Evolutionary conservation across 2,329 filamentous ascomycete species (phyloP), one percentile per base, ranked within the genome.

Genomic region (Ceratocystis lukuohia): DNA sequence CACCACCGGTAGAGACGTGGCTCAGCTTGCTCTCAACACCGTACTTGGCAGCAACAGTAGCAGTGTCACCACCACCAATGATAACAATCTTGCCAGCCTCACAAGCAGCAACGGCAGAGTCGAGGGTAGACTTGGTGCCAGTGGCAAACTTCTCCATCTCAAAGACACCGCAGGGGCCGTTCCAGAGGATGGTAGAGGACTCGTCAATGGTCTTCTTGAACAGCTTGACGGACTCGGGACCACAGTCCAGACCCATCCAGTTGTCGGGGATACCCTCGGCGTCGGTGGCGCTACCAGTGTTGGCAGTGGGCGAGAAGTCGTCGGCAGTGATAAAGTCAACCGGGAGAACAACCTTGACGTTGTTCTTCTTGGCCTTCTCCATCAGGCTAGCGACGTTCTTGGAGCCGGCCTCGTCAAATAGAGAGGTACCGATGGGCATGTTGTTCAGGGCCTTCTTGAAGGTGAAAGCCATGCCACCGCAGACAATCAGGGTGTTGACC

Each of bases 401-500:
- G 82, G 88, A 84, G 72, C 94, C 94, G 64, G 88, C 88, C 81
- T 96, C 90, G 73, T 99, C 94, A 76, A 96, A 99, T 73, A 99
- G 84, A 64, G 82, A 94, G 80, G 86, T 86, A 69, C 94, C 94
- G 71, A 99, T 99, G 77, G 87, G 84, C 74, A 97, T 87, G 75
- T 84, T 82, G 79, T 96, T 85, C 67, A 97, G 84, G n/a, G 91
- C 93, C 85, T 99, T 99, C 85, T 97, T 97, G 85, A 99, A 99
- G 73, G 94, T 99, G 82, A 97, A 99, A 70, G 94, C 92, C 94
- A 99, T 99, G 73, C 82, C 94, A 75, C 94, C 94, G 77, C 93
- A 96, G 79, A 99, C 88, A 78, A 99, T 88, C 71, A 99, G 84
- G 77, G 88, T 94, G 84, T 99, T 85, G 77, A 99, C 92, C 85